Percentiles rank a stretch among this genome's conserved stretches.
phyloP scores from a whole-genome alignment of 2,329 filamentous ascomycete species.

The Diaporthe sp. region DNA sequence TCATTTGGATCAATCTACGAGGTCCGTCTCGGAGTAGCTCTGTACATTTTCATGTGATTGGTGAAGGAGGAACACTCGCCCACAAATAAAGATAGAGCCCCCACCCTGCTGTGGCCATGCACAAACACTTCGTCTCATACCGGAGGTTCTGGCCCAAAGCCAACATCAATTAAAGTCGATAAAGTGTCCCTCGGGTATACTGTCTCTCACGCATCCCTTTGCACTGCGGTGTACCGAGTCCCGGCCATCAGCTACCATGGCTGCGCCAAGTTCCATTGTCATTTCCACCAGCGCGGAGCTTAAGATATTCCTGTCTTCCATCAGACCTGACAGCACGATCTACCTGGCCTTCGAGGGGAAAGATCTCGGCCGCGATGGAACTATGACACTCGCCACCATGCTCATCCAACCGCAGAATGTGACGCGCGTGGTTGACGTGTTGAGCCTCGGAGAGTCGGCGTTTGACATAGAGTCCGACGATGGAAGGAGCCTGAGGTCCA shows the following conservation, averaged over 20 bases:
- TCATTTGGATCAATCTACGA: neutral
- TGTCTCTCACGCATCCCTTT: neutral
- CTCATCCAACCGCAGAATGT: conserved; percentile 38
- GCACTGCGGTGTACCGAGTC: neutral
- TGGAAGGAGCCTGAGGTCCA: conserved; percentile 42
- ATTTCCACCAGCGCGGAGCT: conserved; percentile 26
- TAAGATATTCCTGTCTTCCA: conserved; percentile 38
- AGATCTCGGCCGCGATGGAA: conserved; percentile 43
- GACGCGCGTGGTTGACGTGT: conserved; percentile 45
- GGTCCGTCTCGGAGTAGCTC: accelerated
- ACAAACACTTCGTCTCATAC: too few species aligned
- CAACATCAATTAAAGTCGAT: too few species aligned
- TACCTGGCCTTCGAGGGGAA: conserved; percentile 46
- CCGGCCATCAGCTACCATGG: neutral
- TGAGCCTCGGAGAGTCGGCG: conserved; percentile 39
- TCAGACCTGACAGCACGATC: conserved; percentile 36
- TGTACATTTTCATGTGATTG: neutral
- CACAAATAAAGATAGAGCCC: too few species aligned
- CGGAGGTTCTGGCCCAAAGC: too few species aligned
- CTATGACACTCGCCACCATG: conserved; percentile 43
- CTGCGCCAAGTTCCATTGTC: neutral
- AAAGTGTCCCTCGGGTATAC: too few species aligned
- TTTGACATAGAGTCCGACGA: conserved; percentile 38
- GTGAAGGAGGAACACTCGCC: too few species aligned
- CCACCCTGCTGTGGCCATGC: too few species aligned